A percentile compares a stretch with the other conserved stretches of the same genome.
These are phyloP conservation scores for Furcasterigmium sp. DNA, from an alignment of 2,329 filamentous ascomycete genomes.

Conservation along the genomic window DNA sequence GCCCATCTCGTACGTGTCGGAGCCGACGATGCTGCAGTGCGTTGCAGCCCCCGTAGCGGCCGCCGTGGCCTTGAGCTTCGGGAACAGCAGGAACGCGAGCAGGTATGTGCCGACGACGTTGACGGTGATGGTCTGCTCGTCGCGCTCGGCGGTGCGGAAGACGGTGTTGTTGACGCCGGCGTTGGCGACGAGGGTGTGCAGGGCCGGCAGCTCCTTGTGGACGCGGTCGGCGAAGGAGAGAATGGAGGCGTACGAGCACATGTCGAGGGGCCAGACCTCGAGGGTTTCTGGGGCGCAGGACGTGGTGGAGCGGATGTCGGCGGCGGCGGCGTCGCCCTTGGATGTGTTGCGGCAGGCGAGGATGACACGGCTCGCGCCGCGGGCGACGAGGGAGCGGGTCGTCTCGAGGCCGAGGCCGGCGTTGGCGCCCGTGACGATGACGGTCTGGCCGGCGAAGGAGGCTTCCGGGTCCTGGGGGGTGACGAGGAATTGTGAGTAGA, in stretches of 20 bases:
- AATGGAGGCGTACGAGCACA: conserved; percentile 39
- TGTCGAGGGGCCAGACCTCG: conserved; percentile 46
- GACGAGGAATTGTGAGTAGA: too few species aligned
- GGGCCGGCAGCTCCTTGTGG: conserved; percentile 25
- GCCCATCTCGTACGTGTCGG: conserved; percentile 18
- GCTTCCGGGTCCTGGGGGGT: too few species aligned
- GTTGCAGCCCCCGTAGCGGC: too few species aligned
- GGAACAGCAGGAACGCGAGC: conserved; percentile 42
- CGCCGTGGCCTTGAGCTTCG: conserved; percentile 35
- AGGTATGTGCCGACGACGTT: conserved; percentile 50
- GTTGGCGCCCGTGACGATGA: conserved; percentile 45
- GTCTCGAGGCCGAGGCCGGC: conserved; percentile 44
- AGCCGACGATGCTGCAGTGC: conserved; percentile 19
- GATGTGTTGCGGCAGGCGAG: conserved; percentile 36
- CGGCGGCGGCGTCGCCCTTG: conserved; percentile 35
- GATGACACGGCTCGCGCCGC: conserved; percentile 35
- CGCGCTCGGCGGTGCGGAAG: conserved; percentile 26
- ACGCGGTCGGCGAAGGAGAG: conserved; percentile 33
- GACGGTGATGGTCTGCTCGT: conserved; percentile 33
- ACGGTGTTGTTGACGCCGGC: conserved; percentile 25
- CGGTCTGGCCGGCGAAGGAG: conserved; percentile 21
- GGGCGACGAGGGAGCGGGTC: conserved; percentile 37
- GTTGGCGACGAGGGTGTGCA: conserved; percentile 40
- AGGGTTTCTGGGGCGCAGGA: conserved; percentile 18
- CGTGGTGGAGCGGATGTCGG: conserved; percentile 24